Base-by-base conservation (phyloP, 441 rosid genomes). In the Euphorbia corollata region DNA sequence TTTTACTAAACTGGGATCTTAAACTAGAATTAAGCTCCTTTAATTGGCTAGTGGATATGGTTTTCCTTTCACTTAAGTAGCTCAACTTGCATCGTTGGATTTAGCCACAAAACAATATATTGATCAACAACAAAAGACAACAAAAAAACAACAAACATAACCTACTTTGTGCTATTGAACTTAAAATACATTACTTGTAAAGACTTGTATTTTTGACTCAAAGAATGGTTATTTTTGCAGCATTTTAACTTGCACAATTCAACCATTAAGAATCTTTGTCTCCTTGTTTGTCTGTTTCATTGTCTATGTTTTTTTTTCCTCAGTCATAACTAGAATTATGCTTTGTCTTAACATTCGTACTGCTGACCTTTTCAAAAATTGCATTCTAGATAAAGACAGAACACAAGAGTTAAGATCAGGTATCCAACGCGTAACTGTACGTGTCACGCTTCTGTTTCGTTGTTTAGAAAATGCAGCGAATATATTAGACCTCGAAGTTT, bases 271-370 rank as follows among this genome's bases (percentile, higher is more conserved):
- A 8, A 63, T 15, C 13, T 64, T 64, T 48, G 19, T 62, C 12
- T 45, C 19, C 54, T 41, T 45, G 59, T 34, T 64, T 51, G 65
- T 11, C 65, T 45, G 38, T 27, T 62, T 62, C 38, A 20, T 7
- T 15, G 15, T 30, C 50, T 27, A 7, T n/a, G 54, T 23, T 12
- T 63, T 23, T 12, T 23, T 41, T 13, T 4, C 7, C 6, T 6
- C 4, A 61, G 2, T 18, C 2, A 9, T 47, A 39, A 48, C 57
- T 63, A 8, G 27, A 41, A 30, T 34, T 47, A 0, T 45, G 18
- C 32, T 43, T 45, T 30, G 58, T 68, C 57, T 43, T 41, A 51
- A 18, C 57, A 24, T 56, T 39, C 56, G 71, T 30, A 59, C 45
- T 0, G 8, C 27, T 27, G 30, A 67, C 39, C 53, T 39, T 65